Evolutionary conservation across 805 yeast species (phyloP), one percentile per base, ranked within the genome.

Genomic region (Wickerhamomyces alni): DNA sequence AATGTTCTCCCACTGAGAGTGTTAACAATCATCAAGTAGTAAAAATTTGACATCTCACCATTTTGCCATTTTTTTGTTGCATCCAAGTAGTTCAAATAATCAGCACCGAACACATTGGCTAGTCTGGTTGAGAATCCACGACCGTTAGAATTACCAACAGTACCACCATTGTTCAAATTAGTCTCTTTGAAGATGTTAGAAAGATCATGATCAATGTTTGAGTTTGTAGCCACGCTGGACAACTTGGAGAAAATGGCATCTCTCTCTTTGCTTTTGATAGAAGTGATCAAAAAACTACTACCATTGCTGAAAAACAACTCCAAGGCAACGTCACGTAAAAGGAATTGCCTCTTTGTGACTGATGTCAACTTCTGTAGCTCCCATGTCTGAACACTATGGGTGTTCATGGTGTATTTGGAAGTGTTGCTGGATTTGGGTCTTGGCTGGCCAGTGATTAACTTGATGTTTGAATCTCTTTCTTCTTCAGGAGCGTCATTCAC

Each of bases 1-100:
- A 82, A 86, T 0, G 96, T 86, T 46, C 96, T 64, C 0, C 96
- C 96, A 0, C 96, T 94, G 41, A 87, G 58, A 0, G 93, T 86
- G 52, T 87, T 87, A 19, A 87, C 64, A 15, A 84, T 70, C 76
- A 87, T 82, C 50, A 87, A 62, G 52, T 87, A 87, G 53, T 80
- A 82, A 49, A 87, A 88, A 54, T 87, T 87, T 1, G 95, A 84
- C 54, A 88, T 72, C 46, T 81, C 80, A 1, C 96, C 95, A 37
- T 59, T 65, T 45, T 68, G 72, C 96, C 96, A 87, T 49, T 75
- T 74, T 45, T 67, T 72, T 0, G 95, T 82, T 0, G 81, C 78
- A 2, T 70, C 58, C 11, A 71, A 62, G 28, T 64, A 48, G 40
- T 63, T 52, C 44, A 57, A 44, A 28, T 51, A 51, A 21, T 63